Conservation (phyloP, 2,329 filamentous ascomycete genomes). For the Hypoxylon sp. region DNA sequence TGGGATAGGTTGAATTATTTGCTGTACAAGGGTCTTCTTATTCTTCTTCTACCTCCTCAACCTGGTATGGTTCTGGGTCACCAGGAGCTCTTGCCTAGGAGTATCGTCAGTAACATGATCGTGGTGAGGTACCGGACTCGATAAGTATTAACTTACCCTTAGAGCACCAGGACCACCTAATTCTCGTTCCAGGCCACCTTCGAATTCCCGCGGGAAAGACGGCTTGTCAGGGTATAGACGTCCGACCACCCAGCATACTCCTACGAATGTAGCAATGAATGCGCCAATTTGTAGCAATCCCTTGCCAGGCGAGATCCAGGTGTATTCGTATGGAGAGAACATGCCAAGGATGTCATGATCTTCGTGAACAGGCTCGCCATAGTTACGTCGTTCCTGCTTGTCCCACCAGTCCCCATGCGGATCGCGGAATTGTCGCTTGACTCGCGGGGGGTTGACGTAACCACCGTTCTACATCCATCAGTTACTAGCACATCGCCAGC, state of each 20-base stretch:
- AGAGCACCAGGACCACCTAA: conserved; percentile 78
- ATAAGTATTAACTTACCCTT: conserved; percentile 67
- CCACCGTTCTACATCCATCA: conserved; percentile 78
- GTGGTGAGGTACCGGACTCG: background rate
- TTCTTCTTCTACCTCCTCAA: conserved; percentile 49
- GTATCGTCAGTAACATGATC: conserved; percentile 35
- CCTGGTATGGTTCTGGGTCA: conserved; percentile 67
- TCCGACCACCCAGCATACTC: conserved; percentile 77
- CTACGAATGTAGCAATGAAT: conserved; percentile 76
- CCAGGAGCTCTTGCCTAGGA: conserved; percentile 68
- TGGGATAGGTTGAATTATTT: conserved; percentile 11
- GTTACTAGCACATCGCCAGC: conserved; percentile 18
- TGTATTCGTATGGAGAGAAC: conserved; percentile 91
- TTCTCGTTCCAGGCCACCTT: conserved; percentile 80
- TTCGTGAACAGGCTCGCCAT: conserved; percentile 95
- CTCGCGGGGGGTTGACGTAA: conserved; percentile 81
- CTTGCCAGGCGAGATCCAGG: conserved; percentile 80
- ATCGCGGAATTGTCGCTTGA: conserved; percentile 94
- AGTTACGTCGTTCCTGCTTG: conserved; percentile 96
- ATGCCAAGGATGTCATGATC: conserved; percentile 94
- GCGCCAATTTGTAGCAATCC: conserved; percentile 76
- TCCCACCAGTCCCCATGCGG: conserved; percentile 97
- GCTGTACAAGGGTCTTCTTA: conserved; percentile 31
- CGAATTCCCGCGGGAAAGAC: conserved; percentile 78
- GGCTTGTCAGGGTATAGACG: conserved; percentile 80